These are phyloP conservation scores for Coriolopsis trogii DNA, from an alignment of 1,284 basidiomycete species.

Conservation along the genomic window DNA sequence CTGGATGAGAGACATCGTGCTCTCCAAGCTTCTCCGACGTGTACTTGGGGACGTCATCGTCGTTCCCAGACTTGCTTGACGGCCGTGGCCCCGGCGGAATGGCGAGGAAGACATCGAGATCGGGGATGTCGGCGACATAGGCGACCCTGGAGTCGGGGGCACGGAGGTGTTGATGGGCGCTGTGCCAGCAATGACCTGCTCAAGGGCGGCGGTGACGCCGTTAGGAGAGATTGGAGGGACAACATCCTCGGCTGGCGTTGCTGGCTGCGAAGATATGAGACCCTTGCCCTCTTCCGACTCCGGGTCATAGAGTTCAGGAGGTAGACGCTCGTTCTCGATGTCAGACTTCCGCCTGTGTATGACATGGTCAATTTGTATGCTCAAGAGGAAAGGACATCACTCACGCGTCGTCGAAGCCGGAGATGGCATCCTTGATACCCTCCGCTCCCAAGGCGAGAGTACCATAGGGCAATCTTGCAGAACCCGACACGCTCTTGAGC, in stretches of 20 bases:
- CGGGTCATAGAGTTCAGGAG: slow-evolving; percentile 93
- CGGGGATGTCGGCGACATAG: slow-evolving; percentile 40
- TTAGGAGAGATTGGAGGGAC: slow-evolving; percentile 54
- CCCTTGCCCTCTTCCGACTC: slow-evolving; percentile 75
- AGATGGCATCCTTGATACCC: slow-evolving; percentile 95
- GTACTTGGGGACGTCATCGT: slow-evolving; percentile 97
- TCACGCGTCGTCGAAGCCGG: slow-evolving; percentile 93
- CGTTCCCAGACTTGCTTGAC: slow-evolving; percentile 92
- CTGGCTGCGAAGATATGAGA: slow-evolving; percentile 51
- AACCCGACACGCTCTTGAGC: slow-evolving; percentile 88
- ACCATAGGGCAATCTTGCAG: slow-evolving; percentile 82
- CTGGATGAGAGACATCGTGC: slow-evolving; percentile 94
- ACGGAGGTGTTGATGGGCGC: slow-evolving; percentile 18
- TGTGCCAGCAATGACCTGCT: slow-evolving; percentile 46
- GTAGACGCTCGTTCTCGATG: slow-evolving; percentile 97
- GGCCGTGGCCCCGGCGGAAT: slow-evolving; percentile 80
- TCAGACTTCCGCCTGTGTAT: slow-evolving; percentile 97
- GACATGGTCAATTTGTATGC: too few relatives aligned
- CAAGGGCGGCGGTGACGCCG: slow-evolving; percentile 54
- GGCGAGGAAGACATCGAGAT: slow-evolving; percentile 43
- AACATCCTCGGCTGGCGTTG: slow-evolving; percentile 51
- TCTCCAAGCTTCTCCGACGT: slow-evolving; percentile 90
- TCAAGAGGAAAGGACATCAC: slow-evolving; percentile 39
- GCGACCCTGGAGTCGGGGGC: slow-evolving; percentile 30
- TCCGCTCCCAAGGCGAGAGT: slow-evolving; percentile 89